Conservation (phyloP, 2,329 filamentous ascomycete genomes). For the Calonectria hawksworthii region DNA sequence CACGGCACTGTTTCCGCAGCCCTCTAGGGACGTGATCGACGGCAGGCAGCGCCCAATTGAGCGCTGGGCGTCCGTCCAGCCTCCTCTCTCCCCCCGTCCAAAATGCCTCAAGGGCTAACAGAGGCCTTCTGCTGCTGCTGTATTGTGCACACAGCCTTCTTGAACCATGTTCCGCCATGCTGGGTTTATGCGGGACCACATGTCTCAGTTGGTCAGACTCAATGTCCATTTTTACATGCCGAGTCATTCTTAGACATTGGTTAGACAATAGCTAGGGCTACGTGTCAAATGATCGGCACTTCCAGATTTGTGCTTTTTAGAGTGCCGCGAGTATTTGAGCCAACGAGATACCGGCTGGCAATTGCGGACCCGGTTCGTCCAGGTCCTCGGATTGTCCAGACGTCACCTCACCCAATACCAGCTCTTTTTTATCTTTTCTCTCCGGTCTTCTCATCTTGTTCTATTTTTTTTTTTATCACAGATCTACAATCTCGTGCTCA, state of each 20-base stretch:
- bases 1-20: neutral
- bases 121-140: too few relatives aligned
- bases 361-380: neutral
- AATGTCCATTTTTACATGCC: conserved; percentile 9
- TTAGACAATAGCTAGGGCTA: conserved; percentile 13
- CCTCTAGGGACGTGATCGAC: conserved; percentile 1
- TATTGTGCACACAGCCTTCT: too few relatives aligned
- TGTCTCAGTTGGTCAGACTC: conserved; percentile 41
- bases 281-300: conserved; percentile 23
- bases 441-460: neutral
- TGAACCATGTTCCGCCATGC: conserved; percentile 11
- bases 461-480: neutral
- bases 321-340: conserved; percentile 19
- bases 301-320: neutral
- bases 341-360: conserved; percentile 15
- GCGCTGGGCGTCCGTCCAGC: neutral
- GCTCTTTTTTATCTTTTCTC: neutral
- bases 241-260: neutral
- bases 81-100: conserved; percentile 21
- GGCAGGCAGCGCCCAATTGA: neutral
- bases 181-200: conserved; percentile 4
- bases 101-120: conserved; percentile 13
- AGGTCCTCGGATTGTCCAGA: neutral
- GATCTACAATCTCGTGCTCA: neutral
- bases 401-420: neutral